phyloP scores from a whole-genome alignment of 495 filamentous ascomycete genomes.

The Sordaria brevicollis region DNA sequence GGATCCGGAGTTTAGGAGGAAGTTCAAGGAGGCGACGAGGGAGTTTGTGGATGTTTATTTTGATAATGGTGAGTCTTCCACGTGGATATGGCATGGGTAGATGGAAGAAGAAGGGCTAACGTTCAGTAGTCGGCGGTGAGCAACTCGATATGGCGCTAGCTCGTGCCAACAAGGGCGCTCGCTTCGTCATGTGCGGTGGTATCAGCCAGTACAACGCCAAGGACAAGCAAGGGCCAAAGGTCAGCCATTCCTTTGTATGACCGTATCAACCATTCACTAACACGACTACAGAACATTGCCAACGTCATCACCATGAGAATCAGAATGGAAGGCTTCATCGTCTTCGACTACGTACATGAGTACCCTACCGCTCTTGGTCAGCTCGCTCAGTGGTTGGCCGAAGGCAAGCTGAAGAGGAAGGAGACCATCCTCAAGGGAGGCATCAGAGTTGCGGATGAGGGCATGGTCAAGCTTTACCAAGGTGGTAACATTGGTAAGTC shows the following conservation, averaged over 20 bases:
- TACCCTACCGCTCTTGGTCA: constrained; percentile 31
- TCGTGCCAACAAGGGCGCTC: constrained; percentile 42
- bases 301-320: constrained; percentile 28
- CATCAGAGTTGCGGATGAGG: constrained; percentile 39
- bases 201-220: constrained; percentile 34
- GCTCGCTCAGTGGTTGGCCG: constrained; percentile 39
- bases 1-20: constrained; percentile 42
- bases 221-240: constrained; percentile 18
- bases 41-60: constrained; percentile 55
- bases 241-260: neutral
- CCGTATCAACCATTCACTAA: too few relatives aligned
- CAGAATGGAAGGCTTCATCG: constrained; percentile 53
- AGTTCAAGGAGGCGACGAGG: constrained; percentile 50
- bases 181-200: constrained; percentile 52
- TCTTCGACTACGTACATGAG: constrained; percentile 40
- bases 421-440: constrained; percentile 48
- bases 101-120: neutral
- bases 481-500: constrained; percentile 45
- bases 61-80: constrained; percentile 42
- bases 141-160: constrained; percentile 52
- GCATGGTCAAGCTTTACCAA: constrained; percentile 40
- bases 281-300: constrained; percentile 15
- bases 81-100: neutral
- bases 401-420: constrained; percentile 46
- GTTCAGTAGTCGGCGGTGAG: constrained; percentile 42